A percentile compares a stretch with the other conserved stretches of the same genome.
Evolutionary conservation across 139 green algal species (phyloP).

Genomic region (Diplosphaera chodatii): DNA sequence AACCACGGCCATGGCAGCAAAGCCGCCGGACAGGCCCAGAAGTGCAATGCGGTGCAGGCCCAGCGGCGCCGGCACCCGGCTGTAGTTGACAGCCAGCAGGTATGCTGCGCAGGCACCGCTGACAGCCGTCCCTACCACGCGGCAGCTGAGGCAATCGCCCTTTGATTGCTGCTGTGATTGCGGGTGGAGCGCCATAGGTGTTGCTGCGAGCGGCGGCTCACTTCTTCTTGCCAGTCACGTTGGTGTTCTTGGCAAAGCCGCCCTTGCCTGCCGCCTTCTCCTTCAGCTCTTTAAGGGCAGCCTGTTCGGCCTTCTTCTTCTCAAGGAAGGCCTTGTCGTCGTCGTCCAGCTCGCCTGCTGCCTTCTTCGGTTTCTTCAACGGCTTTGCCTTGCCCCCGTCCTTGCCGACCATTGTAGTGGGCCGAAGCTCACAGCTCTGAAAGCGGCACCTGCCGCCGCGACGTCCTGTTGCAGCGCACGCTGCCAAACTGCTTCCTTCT

Average conservation of each 20-base stretch:
- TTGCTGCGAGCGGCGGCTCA: no score
- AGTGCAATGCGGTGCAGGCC: not conserved
- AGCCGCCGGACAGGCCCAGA: not conserved
- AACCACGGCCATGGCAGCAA: not conserved
- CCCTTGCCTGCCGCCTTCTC: conserved; percentile 13
- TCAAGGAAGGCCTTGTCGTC: conserved; percentile 12
- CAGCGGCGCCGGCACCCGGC: not conserved
- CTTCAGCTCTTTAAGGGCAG: conserved; percentile 8
- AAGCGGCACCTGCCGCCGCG: no score
- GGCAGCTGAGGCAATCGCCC: not conserved
- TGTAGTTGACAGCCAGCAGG: not conserved
- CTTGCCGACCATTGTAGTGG: conserved; percentile 5
- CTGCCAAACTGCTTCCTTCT: no score
- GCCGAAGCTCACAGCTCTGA: no score
- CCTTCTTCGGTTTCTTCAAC: conserved; percentile 10
- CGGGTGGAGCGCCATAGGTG: no score
- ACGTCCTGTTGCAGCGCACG: no score
- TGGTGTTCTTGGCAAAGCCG: conserved; percentile 6
- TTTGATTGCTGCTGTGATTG: no score
- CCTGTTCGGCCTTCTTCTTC: conserved; percentile 14
- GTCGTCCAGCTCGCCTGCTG: conserved; percentile 7
- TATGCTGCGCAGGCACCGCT: not conserved
- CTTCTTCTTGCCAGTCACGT: no score
- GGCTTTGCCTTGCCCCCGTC: conserved; percentile 20
- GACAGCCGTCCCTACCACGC: not conserved